These are phyloP conservation scores for Alloascoidea hylecoeti DNA, from an alignment of 805 yeast genomes.

Conservation along the genomic window DNA sequence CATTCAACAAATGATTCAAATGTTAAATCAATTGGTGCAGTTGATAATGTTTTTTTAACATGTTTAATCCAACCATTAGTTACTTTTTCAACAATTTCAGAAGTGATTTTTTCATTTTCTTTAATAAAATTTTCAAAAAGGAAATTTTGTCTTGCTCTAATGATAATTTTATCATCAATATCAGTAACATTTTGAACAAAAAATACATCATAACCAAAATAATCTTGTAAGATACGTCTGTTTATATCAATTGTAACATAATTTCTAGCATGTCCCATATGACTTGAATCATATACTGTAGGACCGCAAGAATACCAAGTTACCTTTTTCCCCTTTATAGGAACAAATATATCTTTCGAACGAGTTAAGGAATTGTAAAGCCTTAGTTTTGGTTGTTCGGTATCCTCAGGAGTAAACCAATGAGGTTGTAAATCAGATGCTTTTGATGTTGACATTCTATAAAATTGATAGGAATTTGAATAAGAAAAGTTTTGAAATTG, in stretches of 20 bases:
- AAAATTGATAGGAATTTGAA: no score
- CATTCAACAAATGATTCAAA: conserved; percentile 32
- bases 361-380: conserved; percentile 78
- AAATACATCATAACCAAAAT: conserved; percentile 76
- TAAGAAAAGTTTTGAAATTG: no score
- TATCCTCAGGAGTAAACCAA: conserved; percentile 28
- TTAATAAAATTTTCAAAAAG: conserved; percentile 49
- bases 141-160: conserved; percentile 85
- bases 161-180: conserved; percentile 91
- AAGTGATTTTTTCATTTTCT: conserved; percentile 15
- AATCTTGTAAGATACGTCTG: conserved; percentile 78
- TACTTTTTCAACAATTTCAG: conserved; percentile 24
- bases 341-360: conserved; percentile 65
- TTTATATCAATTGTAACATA: conserved; percentile 91
- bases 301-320: conserved; percentile 99
- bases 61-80: conserved; percentile 32
- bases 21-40: conserved; percentile 16
- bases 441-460: no score
- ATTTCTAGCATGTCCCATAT: conserved; percentile 98
- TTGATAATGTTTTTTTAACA: conserved; percentile 33
- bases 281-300: conserved; percentile 90
- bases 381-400: conserved; percentile 31
- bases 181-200: conserved; percentile 98
- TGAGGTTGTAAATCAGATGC: conserved; percentile 31
- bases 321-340: conserved; percentile 43